phyloP scores from a whole-genome alignment of 441 rosid genomes.

The Populus hybrid region DNA sequence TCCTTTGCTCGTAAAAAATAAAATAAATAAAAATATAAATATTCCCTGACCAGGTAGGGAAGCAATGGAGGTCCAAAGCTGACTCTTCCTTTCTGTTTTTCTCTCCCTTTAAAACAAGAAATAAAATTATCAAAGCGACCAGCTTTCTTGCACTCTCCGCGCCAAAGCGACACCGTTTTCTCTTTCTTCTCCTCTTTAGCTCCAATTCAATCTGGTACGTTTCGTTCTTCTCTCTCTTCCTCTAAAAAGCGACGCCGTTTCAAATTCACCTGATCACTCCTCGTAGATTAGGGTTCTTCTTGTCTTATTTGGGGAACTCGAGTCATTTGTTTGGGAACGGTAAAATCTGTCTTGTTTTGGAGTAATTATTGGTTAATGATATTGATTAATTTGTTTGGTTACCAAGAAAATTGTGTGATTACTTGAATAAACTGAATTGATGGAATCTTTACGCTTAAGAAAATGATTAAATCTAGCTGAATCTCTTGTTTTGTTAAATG shows the following conservation, averaged over 20 bases:
- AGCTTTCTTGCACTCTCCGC: neutral
- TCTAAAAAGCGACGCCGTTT: neutral
- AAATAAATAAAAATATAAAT: neutral
- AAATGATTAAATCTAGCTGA: neutral
- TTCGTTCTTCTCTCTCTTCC: constrained; percentile 5
- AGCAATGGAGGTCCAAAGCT: constrained; percentile 27
- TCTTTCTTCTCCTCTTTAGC: neutral
- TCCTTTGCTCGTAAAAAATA: neutral
- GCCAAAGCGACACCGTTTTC: constrained; percentile 17
- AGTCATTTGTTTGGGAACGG: neutral
- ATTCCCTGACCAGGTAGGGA: constrained; percentile 22
- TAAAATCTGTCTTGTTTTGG: neutral
- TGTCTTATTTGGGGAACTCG: neutral
- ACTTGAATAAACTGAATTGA: neutral
- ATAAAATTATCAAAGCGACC: neutral
- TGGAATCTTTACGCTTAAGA: no score
- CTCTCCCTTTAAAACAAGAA: neutral
- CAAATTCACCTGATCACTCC: neutral
- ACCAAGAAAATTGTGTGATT: neutral
- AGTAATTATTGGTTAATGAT: neutral
- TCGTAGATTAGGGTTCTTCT: neutral
- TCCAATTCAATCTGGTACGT: constrained; percentile 1
- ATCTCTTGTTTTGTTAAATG: neutral
- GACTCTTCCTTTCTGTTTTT: constrained; percentile 9
- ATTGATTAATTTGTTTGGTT: neutral